These are phyloP conservation scores for Ascochyta lentis DNA, from an alignment of 2,329 filamentous ascomycete genomes.

Conservation along the genomic window DNA sequence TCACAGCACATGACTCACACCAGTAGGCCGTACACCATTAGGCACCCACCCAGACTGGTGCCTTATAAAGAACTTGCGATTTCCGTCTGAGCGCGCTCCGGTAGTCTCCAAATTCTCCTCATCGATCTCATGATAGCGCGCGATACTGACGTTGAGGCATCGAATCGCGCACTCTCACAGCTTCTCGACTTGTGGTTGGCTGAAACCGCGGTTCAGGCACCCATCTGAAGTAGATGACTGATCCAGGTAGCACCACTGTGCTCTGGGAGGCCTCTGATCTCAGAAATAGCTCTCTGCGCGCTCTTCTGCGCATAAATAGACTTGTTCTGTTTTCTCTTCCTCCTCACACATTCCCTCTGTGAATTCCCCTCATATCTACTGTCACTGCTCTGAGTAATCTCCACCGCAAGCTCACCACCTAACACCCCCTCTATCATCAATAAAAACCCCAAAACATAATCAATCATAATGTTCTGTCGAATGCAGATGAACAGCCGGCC, in stretches of 20 bases:
- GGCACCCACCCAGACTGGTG: not conserved
- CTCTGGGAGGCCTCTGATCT: conserved; percentile 5
- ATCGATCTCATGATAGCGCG: not conserved
- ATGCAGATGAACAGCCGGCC: not conserved
- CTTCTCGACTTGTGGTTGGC: conserved; percentile 12
- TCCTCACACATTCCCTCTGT: conserved; percentile 3
- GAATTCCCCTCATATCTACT: not conserved
- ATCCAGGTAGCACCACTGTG: conserved; percentile 17
- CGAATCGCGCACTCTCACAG: not conserved
- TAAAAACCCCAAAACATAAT: not conserved
- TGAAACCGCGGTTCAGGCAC: conserved; percentile 16
- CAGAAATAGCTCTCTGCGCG: not conserved
- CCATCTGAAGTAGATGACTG: conserved; percentile 10
- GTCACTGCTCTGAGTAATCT: not conserved
- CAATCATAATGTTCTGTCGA: not conserved
- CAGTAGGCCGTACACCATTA: not conserved
- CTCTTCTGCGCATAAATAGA: conserved; percentile 1
- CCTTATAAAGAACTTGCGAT: not conserved
- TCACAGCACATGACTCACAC: not conserved
- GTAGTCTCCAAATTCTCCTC: not conserved
- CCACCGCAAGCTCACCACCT: not conserved
- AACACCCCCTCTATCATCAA: not conserved
- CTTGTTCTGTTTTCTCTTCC: not conserved
- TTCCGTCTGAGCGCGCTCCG: not conserved
- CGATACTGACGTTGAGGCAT: not conserved